Base-by-base conservation (phyloP, 2,329 filamentous ascomycete genomes). In the Berkeleyomyces basicola region DNA sequence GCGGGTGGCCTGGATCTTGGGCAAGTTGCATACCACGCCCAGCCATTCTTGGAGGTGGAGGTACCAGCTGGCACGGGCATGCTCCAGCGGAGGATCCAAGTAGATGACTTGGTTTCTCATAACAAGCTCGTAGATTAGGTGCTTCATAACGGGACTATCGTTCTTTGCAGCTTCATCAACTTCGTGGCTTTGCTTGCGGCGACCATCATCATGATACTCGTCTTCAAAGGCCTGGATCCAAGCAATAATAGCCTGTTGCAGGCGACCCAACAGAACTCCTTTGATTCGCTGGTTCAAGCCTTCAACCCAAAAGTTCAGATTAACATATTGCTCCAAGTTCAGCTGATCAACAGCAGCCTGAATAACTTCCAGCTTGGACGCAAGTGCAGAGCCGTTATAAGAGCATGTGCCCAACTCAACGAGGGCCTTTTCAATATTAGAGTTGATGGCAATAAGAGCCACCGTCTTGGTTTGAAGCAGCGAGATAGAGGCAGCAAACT, bases 101-200 rank as follows among this genome's bases (percentile, higher is more conserved):
- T 95, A 96, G 67, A 99, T 96, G 67, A 96, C 87, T 72, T 99
- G 93, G 69, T 97, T 97, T 40, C 89, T 88, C 90, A 99, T 99
- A 4, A 90, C 93, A 62, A 99, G 86, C 71, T 99, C 93, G 68
- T 96, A 89, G 14, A 93, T 80, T 33, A 95, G 80, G 39, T 81
- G 82, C 68, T 82, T 84, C 74, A 95, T 83, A 3, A 79, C 79
- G 0, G 89, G 88, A 2, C 75, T 74, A 63, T 82, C 78, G 40
- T 75, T 74, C 67, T 76, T 79, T 53, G 67, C 67, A 58, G 75
- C 73, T 39, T 80, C 78, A 3, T 72, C 72, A 10, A 70, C 69
- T 7, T 75, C 75, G 7, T 73, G 73, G 23, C 75, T 66, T 67
- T 76, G 76, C 68, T 80, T 82, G 59, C 80, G 76, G 58, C 78